These are phyloP conservation scores for Nemania sp. DNA, from an alignment of 2,329 filamentous ascomycete species.

Conservation along the genomic window DNA sequence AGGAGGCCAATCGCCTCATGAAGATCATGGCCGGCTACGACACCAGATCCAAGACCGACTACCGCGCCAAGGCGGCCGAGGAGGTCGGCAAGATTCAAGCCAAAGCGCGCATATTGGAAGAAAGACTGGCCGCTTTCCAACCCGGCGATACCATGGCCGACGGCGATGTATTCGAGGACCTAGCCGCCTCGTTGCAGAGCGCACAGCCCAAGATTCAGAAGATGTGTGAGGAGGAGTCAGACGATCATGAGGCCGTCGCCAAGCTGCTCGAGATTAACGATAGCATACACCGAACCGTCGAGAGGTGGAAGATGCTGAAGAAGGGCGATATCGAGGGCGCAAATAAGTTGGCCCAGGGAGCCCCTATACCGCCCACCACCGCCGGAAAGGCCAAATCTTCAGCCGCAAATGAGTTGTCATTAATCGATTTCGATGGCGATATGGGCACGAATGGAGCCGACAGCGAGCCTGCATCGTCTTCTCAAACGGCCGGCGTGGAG, in stretches of 20 bases:
- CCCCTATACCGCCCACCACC: constrained; percentile 64
- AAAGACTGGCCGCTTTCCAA: constrained; percentile 87
- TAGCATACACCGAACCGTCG: constrained; percentile 96
- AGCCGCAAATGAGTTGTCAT: constrained; percentile 78
- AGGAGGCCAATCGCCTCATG: constrained; percentile 98
- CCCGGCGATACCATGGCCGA: constrained; percentile 81
- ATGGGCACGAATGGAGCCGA: constrained; percentile 59
- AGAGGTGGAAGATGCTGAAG: constrained; percentile 95
- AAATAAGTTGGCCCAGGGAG: constrained; percentile 84
- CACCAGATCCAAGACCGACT: constrained; percentile 95
- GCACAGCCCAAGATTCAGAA: constrained; percentile 99
- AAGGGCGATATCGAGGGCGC: constrained; percentile 91
- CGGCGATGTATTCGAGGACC: constrained; percentile 80
- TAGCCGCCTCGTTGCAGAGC: constrained; percentile 88
- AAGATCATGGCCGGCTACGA: constrained; percentile 99
- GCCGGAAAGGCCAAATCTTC: constrained; percentile 67
- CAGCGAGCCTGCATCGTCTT: constrained; percentile 58
- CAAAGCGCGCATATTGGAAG: constrained; percentile 91
- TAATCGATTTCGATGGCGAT: constrained; percentile 89
- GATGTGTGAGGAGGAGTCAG: constrained; percentile 99
- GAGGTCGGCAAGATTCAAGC: constrained; percentile 96
- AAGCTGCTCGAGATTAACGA: constrained; percentile 98
- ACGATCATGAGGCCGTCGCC: constrained; percentile 94
- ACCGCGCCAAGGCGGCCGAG: constrained; percentile 95
- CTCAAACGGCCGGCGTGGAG: constrained; percentile 76